phyloP scores from a whole-genome alignment of 345 rosid genomes.

The Citropsis articulata region DNA sequence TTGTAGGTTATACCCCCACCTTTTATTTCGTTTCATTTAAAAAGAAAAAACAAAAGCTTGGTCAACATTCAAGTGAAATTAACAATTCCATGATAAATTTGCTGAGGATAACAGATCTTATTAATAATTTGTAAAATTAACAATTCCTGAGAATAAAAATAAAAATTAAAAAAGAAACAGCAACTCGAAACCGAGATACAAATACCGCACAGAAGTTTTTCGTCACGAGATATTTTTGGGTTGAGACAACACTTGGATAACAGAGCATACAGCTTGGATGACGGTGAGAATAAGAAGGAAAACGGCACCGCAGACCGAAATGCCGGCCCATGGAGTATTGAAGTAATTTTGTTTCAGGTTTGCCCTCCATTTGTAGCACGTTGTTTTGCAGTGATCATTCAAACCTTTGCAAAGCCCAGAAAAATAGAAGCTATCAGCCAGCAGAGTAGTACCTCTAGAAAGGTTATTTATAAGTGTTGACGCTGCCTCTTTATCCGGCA shows the following conservation, averaged over 20 bases:
- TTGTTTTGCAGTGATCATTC: background rate
- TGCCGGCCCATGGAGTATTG: constrained; percentile 21
- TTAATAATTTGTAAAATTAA: too few species aligned
- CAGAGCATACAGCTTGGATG: constrained; percentile 14
- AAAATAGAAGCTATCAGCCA: background rate
- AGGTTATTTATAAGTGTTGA: constrained; percentile 11
- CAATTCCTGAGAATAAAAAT: too few species aligned
- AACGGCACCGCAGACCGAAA: constrained; percentile 19
- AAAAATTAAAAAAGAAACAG: too few species aligned
- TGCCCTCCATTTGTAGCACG: constrained; percentile 11
- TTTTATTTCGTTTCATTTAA: too few species aligned
- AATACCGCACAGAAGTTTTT: too few species aligned
- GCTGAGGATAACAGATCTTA: too few species aligned
- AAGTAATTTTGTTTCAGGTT: constrained; percentile 20
- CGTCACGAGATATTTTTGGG: background rate
- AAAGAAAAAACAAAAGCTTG: too few species aligned
- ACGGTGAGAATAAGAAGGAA: constrained; percentile 19
- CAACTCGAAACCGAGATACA: too few species aligned
- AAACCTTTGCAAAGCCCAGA: background rate
- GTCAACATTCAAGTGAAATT: too few species aligned
- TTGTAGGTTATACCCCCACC: too few species aligned
- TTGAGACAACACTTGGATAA: background rate
- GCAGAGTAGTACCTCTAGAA: background rate
- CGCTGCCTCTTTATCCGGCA: background rate
- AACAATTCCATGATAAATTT: too few species aligned